Evolutionary conservation across 768 basidiomycete species (phyloP).

Genomic region (Tulasnella sp.): DNA sequence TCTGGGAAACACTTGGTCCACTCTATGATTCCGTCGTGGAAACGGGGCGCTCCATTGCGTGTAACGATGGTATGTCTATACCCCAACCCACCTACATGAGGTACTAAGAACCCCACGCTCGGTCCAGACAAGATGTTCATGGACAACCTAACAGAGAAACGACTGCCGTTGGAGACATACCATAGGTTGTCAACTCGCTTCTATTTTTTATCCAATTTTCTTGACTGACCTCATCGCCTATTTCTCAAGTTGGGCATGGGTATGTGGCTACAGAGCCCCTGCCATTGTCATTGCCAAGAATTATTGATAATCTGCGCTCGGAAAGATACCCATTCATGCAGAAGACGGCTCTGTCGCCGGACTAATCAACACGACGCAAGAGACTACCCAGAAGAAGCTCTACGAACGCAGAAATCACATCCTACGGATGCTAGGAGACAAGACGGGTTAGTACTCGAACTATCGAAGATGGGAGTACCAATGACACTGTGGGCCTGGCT

Average conservation of each 20-base stretch:
- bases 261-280: conserved; percentile 14
- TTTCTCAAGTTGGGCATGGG: conserved; percentile 19
- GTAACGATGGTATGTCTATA: conserved; percentile 20
- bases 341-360: conserved; percentile 21
- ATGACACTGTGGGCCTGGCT: neutral
- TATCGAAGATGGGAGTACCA: too few species aligned
- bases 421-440: conserved; percentile 20
- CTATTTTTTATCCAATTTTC: too few species aligned
- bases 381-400: conserved; percentile 23
- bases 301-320: neutral
- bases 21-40: conserved; percentile 16
- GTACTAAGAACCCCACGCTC: neutral
- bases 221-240: too few species aligned
- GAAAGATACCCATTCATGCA: conserved; percentile 20
- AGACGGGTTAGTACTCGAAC: neutral
- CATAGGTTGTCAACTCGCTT: conserved; percentile 17
- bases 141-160: conserved; percentile 18
- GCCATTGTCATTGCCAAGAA: neutral
- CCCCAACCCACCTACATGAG: neutral
- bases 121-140: conserved; percentile 21
- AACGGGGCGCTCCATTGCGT: conserved; percentile 18
- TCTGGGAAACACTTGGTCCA: conserved; percentile 24
- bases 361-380: conserved; percentile 19
- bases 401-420: conserved; percentile 21
- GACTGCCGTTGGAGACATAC: conserved; percentile 23